Percentiles rank a stretch among this genome's conserved stretches.
phyloP scores from a whole-genome alignment of 495 filamentous ascomycete genomes.

The Hyaloscypha bicolor region DNA sequence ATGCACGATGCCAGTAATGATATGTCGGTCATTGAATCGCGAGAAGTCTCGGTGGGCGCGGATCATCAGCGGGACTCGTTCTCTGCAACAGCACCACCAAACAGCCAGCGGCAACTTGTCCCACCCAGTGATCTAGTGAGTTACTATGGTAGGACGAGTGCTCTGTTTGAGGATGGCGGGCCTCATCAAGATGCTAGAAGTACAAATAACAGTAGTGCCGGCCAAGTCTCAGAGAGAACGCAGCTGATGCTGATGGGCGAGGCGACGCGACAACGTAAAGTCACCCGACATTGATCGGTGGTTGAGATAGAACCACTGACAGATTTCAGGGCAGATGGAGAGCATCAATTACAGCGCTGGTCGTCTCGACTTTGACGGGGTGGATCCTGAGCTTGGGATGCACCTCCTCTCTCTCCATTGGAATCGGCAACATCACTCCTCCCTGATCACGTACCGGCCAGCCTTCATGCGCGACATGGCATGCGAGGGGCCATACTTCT shows the following conservation, averaged over 20 bases:
- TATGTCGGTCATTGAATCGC: too few relatives aligned
- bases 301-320: neutral
- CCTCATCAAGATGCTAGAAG: too few relatives aligned
- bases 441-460: conserved; percentile 40
- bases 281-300: neutral
- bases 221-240: too few relatives aligned
- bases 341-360: conserved; percentile 6
- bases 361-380: conserved; percentile 44
- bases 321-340: conserved; percentile 7
- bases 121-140: too few relatives aligned
- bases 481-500: conserved; percentile 47
- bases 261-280: neutral
- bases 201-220: too few relatives aligned
- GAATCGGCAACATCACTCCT: conserved; percentile 42
- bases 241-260: neutral
- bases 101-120: too few relatives aligned
- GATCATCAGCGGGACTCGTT: too few relatives aligned
- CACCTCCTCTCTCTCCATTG: conserved; percentile 44
- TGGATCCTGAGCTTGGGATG: conserved; percentile 45
- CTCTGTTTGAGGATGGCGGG: too few relatives aligned
- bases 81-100: too few relatives aligned
- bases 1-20: neutral
- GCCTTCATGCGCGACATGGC: conserved; percentile 46
- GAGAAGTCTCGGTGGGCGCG: too few relatives aligned
- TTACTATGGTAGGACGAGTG: too few relatives aligned